phyloP scores from a whole-genome alignment of 2,329 filamentous ascomycete genomes.

The Rhinocladiella mackenziei region DNA sequence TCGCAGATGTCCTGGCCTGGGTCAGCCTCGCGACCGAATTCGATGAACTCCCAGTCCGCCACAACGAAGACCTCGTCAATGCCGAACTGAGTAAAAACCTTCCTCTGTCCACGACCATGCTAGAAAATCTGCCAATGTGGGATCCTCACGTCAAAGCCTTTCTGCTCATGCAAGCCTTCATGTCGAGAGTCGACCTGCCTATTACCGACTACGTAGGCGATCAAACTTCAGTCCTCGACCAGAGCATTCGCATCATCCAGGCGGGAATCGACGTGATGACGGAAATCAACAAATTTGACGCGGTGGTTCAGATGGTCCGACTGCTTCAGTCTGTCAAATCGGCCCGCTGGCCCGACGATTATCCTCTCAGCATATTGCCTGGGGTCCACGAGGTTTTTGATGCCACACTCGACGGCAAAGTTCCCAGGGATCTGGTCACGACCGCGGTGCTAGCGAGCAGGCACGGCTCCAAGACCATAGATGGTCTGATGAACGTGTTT shows the following conservation, averaged over 20 bases:
- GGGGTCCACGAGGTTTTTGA: constrained; percentile 51
- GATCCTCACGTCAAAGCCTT: constrained; percentile 98
- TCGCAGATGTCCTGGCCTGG: constrained; percentile 82
- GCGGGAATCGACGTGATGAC: constrained; percentile 90
- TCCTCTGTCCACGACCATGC: constrained; percentile 45
- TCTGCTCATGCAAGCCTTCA: constrained; percentile 87
- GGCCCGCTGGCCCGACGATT: constrained; percentile 83
- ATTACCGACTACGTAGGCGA: constrained; percentile 98
- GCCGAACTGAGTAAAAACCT: constrained; percentile 79
- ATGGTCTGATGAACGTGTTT: constrained; percentile 30
- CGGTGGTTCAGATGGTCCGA: constrained; percentile 74
- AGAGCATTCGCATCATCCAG: constrained; percentile 94
- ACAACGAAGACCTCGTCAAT: constrained; percentile 98
- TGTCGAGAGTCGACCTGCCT: constrained; percentile 85
- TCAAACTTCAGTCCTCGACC: constrained; percentile 81
- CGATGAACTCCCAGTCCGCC: constrained; percentile 92
- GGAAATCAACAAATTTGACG: constrained; percentile 73
- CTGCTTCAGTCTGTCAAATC: constrained; percentile 90
- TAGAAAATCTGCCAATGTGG: constrained; percentile 80
- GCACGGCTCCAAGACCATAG: constrained; percentile 25
- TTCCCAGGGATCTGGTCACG: constrained; percentile 27
- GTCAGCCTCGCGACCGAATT: constrained; percentile 93
- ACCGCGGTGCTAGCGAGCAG: constrained; percentile 25
- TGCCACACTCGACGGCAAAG: constrained; percentile 22
- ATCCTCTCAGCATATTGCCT: constrained; percentile 73